Base-by-base conservation (phyloP, 2,329 filamentous ascomycete genomes). In the Monosporascus sp. region DNA sequence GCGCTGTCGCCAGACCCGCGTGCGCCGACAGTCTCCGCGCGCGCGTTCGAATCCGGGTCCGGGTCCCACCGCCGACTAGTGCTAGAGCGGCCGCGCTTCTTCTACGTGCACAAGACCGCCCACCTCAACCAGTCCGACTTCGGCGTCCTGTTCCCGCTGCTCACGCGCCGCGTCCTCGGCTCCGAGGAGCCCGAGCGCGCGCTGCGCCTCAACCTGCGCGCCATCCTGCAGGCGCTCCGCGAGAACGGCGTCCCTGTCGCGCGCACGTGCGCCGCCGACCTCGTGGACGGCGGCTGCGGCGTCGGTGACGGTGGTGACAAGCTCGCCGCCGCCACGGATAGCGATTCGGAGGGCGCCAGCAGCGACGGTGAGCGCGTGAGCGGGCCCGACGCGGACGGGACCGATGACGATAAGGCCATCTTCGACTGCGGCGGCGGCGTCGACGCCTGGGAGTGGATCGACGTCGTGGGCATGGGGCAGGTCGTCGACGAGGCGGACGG, bases 121-220 rank as follows among this genome's bases (percentile, higher is more conserved):
- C 91, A 96, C 66, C 79, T 95, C 26, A 90, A 82, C 54, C 91
- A 95, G 70, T 88, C 84, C 20, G 91, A 96, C 65, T 95, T 94
- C 61, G 91, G 88, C 37, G 73, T 94, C 24, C 72, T 96, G 22
- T 95, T 95, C 65, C 90, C 90, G 0, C 88, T 85, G 79, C 62
- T 86, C 47, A 84, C 81, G 8, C 80, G 77, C 62, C 78, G 76
- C 59, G 76, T 85, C 8, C 82, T 85, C 59, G 76, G 76, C 2
- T 78, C 79, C 0, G 77, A 80, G 47, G 74, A 82, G 50, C 83
- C 84, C 0, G 82, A 84, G 63, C 75, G 82, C 14, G 77, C 80
- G 0, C 66, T 87, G 49, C 75, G 81, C 20, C 71, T 86, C 2
- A 87, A 87, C 58, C 70, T 82, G 4, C 73, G 84, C 2, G 83